These are phyloP conservation scores for Monosiga brevicollis DNA, from an alignment of 78 protist genomes.

Conservation along the genomic window DNA sequence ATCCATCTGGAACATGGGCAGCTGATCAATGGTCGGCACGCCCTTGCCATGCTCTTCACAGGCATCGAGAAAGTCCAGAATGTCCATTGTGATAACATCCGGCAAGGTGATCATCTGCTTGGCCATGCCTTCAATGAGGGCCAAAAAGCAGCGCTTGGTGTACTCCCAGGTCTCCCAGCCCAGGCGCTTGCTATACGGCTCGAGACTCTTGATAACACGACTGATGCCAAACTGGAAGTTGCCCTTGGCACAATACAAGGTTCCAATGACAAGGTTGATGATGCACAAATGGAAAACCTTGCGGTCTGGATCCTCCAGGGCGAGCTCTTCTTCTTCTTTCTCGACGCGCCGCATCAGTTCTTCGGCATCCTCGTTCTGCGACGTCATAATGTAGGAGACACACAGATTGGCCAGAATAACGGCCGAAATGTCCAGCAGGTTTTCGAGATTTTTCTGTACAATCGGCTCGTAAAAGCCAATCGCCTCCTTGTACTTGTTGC, in stretches of 20 bases:
- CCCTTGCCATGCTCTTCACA: conserved; percentile 13
- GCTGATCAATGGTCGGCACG: not conserved
- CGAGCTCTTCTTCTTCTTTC: conserved; percentile 49
- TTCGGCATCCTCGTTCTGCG: conserved; percentile 59
- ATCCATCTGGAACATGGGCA: conserved; percentile 9
- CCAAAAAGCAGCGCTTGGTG: conserved; percentile 65
- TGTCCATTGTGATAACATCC: conserved; percentile 35
- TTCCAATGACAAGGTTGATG: conserved; percentile 76
- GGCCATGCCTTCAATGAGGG: conserved; percentile 48
- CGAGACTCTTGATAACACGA: conserved; percentile 59
- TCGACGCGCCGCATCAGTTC: conserved; percentile 52
- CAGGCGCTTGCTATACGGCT: conserved; percentile 49
- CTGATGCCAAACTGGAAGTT: conserved; percentile 61
- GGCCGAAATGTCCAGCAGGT: conserved; percentile 45
- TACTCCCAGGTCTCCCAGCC: conserved; percentile 71
- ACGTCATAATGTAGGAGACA: conserved; percentile 62
- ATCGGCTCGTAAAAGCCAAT: conserved; percentile 60
- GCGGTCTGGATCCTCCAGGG: conserved; percentile 34
- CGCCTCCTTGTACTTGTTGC: conserved; percentile 56
- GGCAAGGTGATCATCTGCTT: conserved; percentile 59
- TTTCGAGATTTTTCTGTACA: conserved; percentile 25
- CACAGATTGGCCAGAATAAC: conserved; percentile 70
- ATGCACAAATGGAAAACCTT: conserved; percentile 56
- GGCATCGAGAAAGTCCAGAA: conserved; percentile 48
- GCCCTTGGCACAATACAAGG: conserved; percentile 70